These are phyloP conservation scores for Leccinum subgranulosum DNA, from an alignment of 768 basidiomycete species.

Conservation along the genomic window DNA sequence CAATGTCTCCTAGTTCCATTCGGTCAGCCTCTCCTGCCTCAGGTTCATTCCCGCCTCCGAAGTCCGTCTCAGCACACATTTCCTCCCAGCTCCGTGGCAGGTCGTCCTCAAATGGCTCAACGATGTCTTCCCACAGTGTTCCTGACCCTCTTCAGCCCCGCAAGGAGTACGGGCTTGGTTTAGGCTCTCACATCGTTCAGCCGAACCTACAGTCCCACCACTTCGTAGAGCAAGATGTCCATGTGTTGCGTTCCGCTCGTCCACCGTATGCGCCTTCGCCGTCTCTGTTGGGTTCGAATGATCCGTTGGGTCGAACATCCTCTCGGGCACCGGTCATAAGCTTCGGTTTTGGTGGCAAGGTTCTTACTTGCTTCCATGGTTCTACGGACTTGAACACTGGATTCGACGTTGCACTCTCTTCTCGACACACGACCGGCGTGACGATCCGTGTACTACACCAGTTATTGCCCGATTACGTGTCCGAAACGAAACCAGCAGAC, in stretches of 20 bases:
- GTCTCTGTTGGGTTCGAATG: slow-evolving; percentile 76
- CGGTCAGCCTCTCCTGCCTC: slow-evolving; percentile 22
- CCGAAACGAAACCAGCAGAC: slow-evolving; percentile 48
- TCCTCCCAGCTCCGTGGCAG: slow-evolving; percentile 32
- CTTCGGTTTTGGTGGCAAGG: slow-evolving; percentile 92
- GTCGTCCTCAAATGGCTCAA: slow-evolving; percentile 46
- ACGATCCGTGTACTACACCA: slow-evolving; percentile 65
- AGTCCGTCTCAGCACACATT: slow-evolving; percentile 13
- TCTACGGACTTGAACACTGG: slow-evolving; percentile 63
- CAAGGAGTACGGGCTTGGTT: slow-evolving; percentile 28
- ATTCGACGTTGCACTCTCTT: slow-evolving; percentile 74
- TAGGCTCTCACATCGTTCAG: slow-evolving; percentile 17
- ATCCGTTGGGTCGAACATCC: slow-evolving; percentile 72
- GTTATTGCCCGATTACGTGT: slow-evolving; percentile 63
- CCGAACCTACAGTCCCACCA: slow-evolving; percentile 16
- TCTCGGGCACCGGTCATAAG: slow-evolving; percentile 75
- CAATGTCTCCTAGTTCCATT: slow-evolving; percentile 29
- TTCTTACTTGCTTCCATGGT: slow-evolving; percentile 86
- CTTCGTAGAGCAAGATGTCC: slow-evolving; percentile 25
- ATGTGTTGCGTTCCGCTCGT: slow-evolving; percentile 36
- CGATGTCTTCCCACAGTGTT: slow-evolving; percentile 31
- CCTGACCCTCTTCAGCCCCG: slow-evolving; percentile 19
- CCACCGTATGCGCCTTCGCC: slow-evolving; percentile 81
- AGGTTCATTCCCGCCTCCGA: slow-evolving; percentile 39
- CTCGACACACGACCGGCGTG: slow-evolving; percentile 66